Evolutionary conservation across 2,329 filamentous ascomycete genomes (phyloP).

Genomic region (Diaporthe batatas): DNA sequence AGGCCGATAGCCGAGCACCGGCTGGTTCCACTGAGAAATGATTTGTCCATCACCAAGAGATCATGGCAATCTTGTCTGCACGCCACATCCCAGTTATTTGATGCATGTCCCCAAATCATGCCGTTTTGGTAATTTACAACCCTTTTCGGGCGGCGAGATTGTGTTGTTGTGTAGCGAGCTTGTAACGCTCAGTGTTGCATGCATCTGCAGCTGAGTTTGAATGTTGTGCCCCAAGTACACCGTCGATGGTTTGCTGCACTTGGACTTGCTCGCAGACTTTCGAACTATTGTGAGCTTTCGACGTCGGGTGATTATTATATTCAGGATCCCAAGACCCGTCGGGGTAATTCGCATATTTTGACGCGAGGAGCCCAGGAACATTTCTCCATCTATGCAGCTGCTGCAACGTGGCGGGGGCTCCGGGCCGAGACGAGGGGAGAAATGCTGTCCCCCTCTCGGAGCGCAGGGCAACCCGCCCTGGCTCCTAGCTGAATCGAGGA

Average conservation of each 20-base stretch:
- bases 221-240: background rate
- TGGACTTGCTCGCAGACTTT: background rate
- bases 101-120: background rate
- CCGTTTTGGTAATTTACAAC: background rate
- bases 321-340: background rate
- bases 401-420: slow-evolving; percentile 2
- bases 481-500: slow-evolving; percentile 1
- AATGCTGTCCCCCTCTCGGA: slow-evolving; percentile 2
- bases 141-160: background rate
- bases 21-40: background rate
- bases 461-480: background rate
- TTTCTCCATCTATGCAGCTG: slow-evolving; percentile 15
- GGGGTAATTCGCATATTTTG: slow-evolving; percentile 4
- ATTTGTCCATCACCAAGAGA: background rate
- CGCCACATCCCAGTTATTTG: background rate
- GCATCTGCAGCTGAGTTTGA: background rate
- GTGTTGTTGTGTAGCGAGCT: background rate
- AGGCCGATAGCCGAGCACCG: slow-evolving; percentile 4
- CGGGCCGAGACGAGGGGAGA: slow-evolving; percentile 14
- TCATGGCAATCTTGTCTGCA: background rate
- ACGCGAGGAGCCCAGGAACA: slow-evolving; percentile 10
- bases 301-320: background rate
- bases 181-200: background rate
- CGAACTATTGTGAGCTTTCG: background rate
- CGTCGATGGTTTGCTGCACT: background rate